These are phyloP conservation scores for Saccharomyces jurei DNA, from an alignment of 805 yeast genomes.

Conservation along the genomic window DNA sequence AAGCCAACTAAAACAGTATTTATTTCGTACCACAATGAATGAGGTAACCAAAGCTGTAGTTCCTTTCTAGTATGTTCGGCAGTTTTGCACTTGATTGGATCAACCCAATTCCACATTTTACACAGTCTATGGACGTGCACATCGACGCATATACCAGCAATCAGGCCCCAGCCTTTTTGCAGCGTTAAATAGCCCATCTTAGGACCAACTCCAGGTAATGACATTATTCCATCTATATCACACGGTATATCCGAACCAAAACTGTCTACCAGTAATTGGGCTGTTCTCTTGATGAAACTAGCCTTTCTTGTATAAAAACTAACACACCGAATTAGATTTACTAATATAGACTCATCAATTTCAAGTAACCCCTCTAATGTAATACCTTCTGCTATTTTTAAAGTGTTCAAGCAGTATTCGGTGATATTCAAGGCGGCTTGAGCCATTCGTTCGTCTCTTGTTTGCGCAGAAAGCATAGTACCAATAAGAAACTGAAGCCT, in stretches of 20 bases:
- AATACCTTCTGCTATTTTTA: slow-evolving; percentile 40
- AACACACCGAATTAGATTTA: slow-evolving; percentile 61
- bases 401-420: slow-evolving; percentile 35
- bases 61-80: slow-evolving; percentile 71
- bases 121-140: slow-evolving; percentile 80
- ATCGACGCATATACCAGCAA: slow-evolving; percentile 90
- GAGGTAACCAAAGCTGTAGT: slow-evolving; percentile 68
- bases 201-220: slow-evolving; percentile 90
- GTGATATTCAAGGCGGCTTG: slow-evolving; percentile 62
- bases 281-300: slow-evolving; percentile 52
- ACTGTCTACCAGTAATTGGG: slow-evolving; percentile 41
- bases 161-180: slow-evolving; percentile 71
- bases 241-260: slow-evolving; percentile 66
- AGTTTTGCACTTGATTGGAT: slow-evolving; percentile 36
- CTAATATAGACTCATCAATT: slow-evolving; percentile 50
- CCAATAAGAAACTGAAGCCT: slow-evolving; percentile 73
- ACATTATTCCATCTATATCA: slow-evolving; percentile 53
- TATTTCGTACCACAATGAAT: slow-evolving; percentile 69
- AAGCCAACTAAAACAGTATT: slow-evolving; percentile 87
- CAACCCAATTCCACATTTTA: slow-evolving; percentile 75
- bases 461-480: slow-evolving; percentile 82
- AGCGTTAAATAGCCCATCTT: slow-evolving; percentile 83
- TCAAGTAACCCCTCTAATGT: slow-evolving; percentile 46
- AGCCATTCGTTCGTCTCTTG: slow-evolving; percentile 80
- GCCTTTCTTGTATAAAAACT: slow-evolving; percentile 87